Evolutionary conservation across 805 yeast species (phyloP).

Genomic region (Torulaspora franciscae): DNA sequence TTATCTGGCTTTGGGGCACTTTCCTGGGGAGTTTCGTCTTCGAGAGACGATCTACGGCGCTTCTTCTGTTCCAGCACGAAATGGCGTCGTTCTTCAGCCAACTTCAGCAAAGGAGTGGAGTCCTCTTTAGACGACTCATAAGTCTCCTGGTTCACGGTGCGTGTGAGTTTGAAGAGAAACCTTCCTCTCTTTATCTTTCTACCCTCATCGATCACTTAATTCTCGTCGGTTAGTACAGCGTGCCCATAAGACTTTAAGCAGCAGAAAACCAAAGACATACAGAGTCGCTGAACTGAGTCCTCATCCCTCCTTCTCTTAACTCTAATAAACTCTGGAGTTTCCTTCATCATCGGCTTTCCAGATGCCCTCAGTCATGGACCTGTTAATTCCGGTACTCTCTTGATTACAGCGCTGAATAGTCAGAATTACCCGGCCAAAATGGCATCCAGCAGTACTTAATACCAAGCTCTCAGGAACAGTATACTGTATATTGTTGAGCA

Average conservation of each 20-base stretch:
- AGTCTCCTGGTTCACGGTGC: conserved; percentile 40
- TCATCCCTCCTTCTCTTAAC: conserved; percentile 83
- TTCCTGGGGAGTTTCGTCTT: not conserved
- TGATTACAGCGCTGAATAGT: not conserved
- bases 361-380: too few species aligned
- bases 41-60: conserved; percentile 24
- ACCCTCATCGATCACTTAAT: conserved; percentile 34
- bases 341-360: conserved; percentile 6
- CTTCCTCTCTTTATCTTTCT: conserved; percentile 32
- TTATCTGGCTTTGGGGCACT: conserved; percentile 3
- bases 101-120: conserved; percentile 27
- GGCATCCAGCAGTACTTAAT: too few species aligned
- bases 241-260: not conserved
- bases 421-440: not conserved
- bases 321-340: conserved; percentile 61
- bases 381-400: not conserved
- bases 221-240: conserved; percentile 1
- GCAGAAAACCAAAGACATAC: conserved; percentile 24
- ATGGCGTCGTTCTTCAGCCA: conserved; percentile 25
- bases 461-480: too few species aligned
- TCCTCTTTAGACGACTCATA: conserved; percentile 28
- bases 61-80: conserved; percentile 32
- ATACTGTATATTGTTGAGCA: too few species aligned
- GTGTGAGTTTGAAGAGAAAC: conserved; percentile 44
- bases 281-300: conserved; percentile 81